Base-by-base conservation (phyloP, 2,329 filamentous ascomycete genomes). In the Talaromyces funiculosus region DNA sequence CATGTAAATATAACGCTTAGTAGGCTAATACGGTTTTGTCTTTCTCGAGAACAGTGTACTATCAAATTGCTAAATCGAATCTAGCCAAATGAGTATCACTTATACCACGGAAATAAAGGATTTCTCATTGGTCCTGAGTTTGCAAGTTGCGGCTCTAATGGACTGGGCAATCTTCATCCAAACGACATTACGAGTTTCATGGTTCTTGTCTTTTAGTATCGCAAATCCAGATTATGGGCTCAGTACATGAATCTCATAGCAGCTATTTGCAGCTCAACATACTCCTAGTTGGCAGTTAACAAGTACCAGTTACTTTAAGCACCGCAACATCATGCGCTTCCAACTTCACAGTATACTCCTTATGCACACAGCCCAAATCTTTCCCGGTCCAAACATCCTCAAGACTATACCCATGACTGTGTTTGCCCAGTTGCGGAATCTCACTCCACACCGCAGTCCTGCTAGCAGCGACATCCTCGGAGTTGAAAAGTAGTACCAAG, bases 401-500 rank as follows among this genome's bases (percentile, higher is more conserved):
- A 3, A 73, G 70, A 5, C 57, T 43, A 29, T 67, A 70, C 29
- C 42, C 47, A 33, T 33, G 20, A 6, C 18, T 42, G 9, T 33
- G 29, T 1, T 56, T 63, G 43, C 62, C 55, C 31, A 74, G 59
- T 59, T 72, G 68, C 0, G 71, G 71, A 31, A 73, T 60, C 59
- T 73, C 72, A 10, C 56, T 63, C 71, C 70, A 73, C 12, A 62
- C 56, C 0, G 70, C 71, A 29, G 67, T 68, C 0, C 71, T 65
- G 20, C 58, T 66, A 22, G 66, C 62, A 9, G 40, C 63, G 4
- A 7, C 26, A 6, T 67, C 56, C 59, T 73, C 69, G 3, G 68
- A 68, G 51, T 73, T 73, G 3, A 73, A 53, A 67, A 74, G 69
- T 37, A 74, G 38, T 3, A 74, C 70, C 54, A 73, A 40, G 6